These are phyloP conservation scores for Diaporthe ampelina DNA, from an alignment of 2,329 filamentous ascomycete species.

Conservation along the genomic window DNA sequence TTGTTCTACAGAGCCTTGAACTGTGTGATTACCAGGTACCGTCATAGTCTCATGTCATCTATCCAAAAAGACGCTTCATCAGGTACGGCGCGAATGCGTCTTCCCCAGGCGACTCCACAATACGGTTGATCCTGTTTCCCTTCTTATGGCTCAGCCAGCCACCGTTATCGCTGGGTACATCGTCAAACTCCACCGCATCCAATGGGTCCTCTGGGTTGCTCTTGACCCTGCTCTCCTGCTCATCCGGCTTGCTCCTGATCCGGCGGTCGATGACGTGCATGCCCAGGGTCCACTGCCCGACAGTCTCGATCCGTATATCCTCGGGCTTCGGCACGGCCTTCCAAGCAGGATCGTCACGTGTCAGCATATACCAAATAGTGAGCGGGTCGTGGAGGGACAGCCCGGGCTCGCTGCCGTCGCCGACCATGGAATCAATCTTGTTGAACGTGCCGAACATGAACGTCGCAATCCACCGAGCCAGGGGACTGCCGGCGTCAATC, in stretches of 20 bases:
- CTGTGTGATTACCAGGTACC: neutral
- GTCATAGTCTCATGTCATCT: conserved; percentile 12
- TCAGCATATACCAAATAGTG: conserved; percentile 83
- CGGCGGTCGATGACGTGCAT: conserved; percentile 90
- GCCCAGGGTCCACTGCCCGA: conserved; percentile 94
- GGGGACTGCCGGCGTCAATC: conserved; percentile 74
- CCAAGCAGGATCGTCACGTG: conserved; percentile 71
- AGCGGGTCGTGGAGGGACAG: conserved; percentile 83
- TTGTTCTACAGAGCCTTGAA: neutral
- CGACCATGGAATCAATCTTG: conserved; percentile 75
- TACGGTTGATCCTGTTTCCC: conserved; percentile 85
- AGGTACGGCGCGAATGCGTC: conserved; percentile 76
- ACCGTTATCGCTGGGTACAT: conserved; percentile 77
- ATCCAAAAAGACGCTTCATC: conserved; percentile 75
- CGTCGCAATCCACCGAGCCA: conserved; percentile 79
- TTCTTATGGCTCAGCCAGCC: conserved; percentile 81
- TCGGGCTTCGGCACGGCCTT: conserved; percentile 71
- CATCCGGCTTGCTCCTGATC: conserved; percentile 63
- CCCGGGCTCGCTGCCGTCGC: conserved; percentile 69
- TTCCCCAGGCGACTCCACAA: conserved; percentile 78
- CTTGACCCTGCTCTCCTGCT: conserved; percentile 49
- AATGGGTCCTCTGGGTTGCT: conserved; percentile 57
- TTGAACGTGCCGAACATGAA: conserved; percentile 80
- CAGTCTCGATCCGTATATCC: conserved; percentile 90
- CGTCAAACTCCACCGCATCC: conserved; percentile 63